These are phyloP conservation scores for Aureobasidium sp. DNA, from an alignment of 2,329 filamentous ascomycete species.

Conservation along the genomic window DNA sequence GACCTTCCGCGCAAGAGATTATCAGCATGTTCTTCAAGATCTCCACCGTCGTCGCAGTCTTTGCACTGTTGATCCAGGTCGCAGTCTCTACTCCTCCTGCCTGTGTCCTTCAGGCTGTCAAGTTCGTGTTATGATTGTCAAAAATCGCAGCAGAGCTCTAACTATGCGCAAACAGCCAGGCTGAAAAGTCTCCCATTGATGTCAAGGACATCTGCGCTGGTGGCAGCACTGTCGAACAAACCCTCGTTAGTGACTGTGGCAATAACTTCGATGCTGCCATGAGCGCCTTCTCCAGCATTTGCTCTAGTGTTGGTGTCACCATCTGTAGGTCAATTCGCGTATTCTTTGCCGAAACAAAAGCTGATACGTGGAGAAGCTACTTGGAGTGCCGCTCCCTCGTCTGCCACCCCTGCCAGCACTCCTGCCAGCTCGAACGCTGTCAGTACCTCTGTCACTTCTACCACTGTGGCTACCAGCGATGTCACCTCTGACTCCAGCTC, in stretches of 20 bases:
- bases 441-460: background rate
- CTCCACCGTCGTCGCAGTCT: conserved; percentile 36
- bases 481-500: conserved; percentile 12
- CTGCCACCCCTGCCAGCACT: conserved; percentile 3
- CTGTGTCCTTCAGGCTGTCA: conserved; percentile 45
- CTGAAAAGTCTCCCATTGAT: conserved; percentile 26
- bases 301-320: conserved; percentile 26
- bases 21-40: conserved; percentile 41
- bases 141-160: background rate
- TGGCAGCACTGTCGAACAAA: conserved; percentile 23
- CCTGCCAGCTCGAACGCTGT: conserved; percentile 11
- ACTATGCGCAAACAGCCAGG: conserved; percentile 20
- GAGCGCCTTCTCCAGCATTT: conserved; percentile 26
- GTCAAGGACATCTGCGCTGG: conserved; percentile 28
- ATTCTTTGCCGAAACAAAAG: too few species aligned
- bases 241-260: conserved; percentile 26
- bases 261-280: conserved; percentile 24
- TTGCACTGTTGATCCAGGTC: conserved; percentile 38
- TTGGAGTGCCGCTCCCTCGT: conserved; percentile 17
- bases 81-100: conserved; percentile 39
- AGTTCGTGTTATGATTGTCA: conserved; percentile 31
- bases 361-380: conserved; percentile 4
- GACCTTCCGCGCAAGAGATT: background rate
- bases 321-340: conserved; percentile 22
- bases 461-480: background rate